Conservation (phyloP, 1,284 basidiomycete genomes). For the Bjerkandera adusta region DNA sequence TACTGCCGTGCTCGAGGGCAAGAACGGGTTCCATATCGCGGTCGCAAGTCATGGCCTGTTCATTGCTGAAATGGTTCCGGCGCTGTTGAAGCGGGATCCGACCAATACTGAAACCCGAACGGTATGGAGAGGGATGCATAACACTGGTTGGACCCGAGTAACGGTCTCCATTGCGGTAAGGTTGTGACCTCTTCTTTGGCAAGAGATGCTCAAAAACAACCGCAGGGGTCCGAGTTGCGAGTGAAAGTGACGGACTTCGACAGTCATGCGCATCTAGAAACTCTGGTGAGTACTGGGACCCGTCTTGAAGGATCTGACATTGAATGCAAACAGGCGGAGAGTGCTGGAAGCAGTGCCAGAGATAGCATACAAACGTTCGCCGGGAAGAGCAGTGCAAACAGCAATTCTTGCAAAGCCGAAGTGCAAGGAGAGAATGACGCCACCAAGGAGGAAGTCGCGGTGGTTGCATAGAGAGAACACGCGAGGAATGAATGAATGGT, state of each 20-base stretch:
- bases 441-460: too few relatives aligned
- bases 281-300: conserved; percentile 58
- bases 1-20: conserved; percentile 35
- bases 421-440: too few relatives aligned
- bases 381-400: too few relatives aligned
- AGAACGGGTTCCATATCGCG: conserved; percentile 53
- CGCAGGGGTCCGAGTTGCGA: conserved; percentile 32
- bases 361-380: too few relatives aligned
- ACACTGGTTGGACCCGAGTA: conserved; percentile 71
- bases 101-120: conserved; percentile 26
- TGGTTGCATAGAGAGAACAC: too few relatives aligned
- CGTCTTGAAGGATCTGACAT: too few relatives aligned
- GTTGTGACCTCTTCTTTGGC: neutral
- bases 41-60: conserved; percentile 82
- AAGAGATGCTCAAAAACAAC: neutral
- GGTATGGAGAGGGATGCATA: conserved; percentile 52
- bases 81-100: conserved; percentile 42
- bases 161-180: conserved; percentile 46
- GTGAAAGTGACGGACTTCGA: conserved; percentile 54
- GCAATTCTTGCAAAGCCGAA: too few relatives aligned
- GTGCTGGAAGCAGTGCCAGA: too few relatives aligned
- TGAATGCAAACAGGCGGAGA: too few relatives aligned
- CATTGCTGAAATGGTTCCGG: conserved; percentile 62
- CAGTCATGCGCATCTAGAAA: conserved; percentile 50
- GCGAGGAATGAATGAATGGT: too few relatives aligned